Conservation (phyloP, 257 asterid genomes). For the Lithospermum erythrorhizon region DNA sequence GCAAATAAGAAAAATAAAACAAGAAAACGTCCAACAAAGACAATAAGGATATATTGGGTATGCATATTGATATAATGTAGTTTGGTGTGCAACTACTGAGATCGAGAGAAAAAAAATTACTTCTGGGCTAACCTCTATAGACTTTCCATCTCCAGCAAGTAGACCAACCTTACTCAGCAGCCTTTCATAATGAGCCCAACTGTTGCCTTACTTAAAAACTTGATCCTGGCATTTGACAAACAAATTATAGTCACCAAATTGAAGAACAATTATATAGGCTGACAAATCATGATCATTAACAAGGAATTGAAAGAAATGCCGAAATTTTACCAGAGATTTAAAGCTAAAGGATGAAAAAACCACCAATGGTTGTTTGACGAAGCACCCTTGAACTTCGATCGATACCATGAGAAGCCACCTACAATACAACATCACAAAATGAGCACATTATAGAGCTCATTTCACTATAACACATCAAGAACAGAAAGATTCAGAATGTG, state of each 20-base stretch:
- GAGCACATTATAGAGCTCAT: slow-evolving; percentile 3
- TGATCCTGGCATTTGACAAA: slow-evolving; percentile 14
- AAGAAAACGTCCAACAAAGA: background rate
- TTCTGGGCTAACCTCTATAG: slow-evolving; percentile 17
- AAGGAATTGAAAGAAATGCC: slow-evolving; percentile 14
- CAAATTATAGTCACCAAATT: slow-evolving; percentile 7
- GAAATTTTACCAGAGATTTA: slow-evolving; percentile 10
- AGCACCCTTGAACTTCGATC: slow-evolving; percentile 94
- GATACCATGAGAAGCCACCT: slow-evolving; percentile 98
- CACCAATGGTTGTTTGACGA: slow-evolving; percentile 69
- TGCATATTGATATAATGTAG: background rate
- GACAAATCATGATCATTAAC: background rate
- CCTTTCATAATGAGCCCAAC: slow-evolving; percentile 13
- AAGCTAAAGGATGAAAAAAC: slow-evolving; percentile 69
- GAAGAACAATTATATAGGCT: background rate
- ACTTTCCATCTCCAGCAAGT: slow-evolving; percentile 9
- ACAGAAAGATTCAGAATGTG: background rate
- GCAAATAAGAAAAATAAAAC: background rate
- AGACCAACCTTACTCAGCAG: background rate
- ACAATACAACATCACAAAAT: slow-evolving; percentile 18
- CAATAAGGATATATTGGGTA: background rate
- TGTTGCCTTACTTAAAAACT: slow-evolving; percentile 8
- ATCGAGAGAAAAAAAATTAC: background rate
- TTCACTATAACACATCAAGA: background rate
- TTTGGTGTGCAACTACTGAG: background rate